Percentiles rank a stretch among this genome's conserved stretches.
Conservation (phyloP, 495 filamentous ascomycete species). For the Lepraria neglecta region DNA sequence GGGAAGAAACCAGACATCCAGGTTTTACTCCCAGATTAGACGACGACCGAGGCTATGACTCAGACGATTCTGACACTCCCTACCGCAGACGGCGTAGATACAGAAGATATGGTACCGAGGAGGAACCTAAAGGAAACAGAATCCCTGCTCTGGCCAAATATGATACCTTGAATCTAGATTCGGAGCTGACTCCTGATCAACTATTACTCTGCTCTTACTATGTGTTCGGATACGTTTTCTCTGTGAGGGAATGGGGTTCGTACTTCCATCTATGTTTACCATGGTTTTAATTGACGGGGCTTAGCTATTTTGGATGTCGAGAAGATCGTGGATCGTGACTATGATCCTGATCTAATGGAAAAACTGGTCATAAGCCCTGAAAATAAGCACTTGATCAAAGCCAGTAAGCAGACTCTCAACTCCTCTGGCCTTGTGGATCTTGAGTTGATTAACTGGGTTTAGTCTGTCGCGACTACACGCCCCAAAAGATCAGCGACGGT, state of each 20-base stretch:
- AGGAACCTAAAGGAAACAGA: not conserved
- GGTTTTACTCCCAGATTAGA: not conserved
- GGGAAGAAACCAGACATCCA: not conserved
- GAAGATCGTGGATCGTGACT: not conserved
- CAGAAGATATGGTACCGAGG: not conserved
- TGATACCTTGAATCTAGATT: not conserved
- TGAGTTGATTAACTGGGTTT: no score
- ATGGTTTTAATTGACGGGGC: not conserved
- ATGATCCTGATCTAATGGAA: not conserved
- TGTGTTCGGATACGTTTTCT: not conserved
- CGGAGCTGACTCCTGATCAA: not conserved
- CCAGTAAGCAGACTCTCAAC: not conserved
- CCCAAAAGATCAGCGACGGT: not conserved
- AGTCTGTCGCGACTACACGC: not conserved
- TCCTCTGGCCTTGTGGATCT: no score
- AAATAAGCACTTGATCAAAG: slow-evolving; percentile 1
- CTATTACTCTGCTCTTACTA: not conserved
- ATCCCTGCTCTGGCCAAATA: not conserved
- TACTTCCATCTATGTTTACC: not conserved
- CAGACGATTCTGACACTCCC: no score
- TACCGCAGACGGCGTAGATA: not conserved
- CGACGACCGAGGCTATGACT: not conserved
- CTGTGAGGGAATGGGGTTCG: not conserved
- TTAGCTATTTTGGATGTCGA: not conserved
- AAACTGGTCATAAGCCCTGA: not conserved